phyloP scores from a whole-genome alignment of 768 basidiomycete species.

The Coprinopsis strossmayeri region DNA sequence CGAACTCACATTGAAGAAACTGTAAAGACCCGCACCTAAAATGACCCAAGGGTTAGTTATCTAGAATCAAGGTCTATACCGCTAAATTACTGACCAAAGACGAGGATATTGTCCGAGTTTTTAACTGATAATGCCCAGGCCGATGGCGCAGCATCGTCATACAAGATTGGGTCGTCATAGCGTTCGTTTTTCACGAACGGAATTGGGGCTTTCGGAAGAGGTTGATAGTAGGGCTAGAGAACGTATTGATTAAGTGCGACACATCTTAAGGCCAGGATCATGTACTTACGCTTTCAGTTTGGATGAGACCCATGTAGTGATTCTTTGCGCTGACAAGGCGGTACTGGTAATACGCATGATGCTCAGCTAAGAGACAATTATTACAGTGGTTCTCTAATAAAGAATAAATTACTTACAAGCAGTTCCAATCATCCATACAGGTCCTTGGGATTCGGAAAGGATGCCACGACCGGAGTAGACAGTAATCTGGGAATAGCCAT shows the following conservation, averaged over 20 bases:
- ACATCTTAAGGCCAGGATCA: neutral
- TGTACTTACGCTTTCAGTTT: constrained; percentile 63
- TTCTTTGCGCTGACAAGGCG: constrained; percentile 52
- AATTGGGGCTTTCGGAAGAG: constrained; percentile 43
- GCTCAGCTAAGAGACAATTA: constrained; percentile 55
- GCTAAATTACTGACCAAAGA: too few species aligned
- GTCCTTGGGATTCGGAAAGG: constrained; percentile 65
- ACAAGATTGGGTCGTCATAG: constrained; percentile 48
- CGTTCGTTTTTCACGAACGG: constrained; percentile 42
- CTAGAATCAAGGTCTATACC: too few species aligned
- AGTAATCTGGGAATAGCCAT: constrained; percentile 39
- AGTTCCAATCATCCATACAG: constrained; percentile 77
- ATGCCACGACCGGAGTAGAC: constrained; percentile 71
- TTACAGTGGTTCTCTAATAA: too few species aligned
- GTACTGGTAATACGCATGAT: constrained; percentile 66
- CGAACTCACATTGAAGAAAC: constrained; percentile 43
- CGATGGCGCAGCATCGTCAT: constrained; percentile 28
- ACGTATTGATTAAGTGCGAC: neutral
- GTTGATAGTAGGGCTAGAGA: constrained; percentile 66
- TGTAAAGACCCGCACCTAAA: constrained; percentile 67
- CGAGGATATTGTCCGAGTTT: constrained; percentile 46
- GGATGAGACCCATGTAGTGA: constrained; percentile 67
- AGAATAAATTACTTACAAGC: constrained; percentile 18
- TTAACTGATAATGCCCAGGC: constrained; percentile 50
- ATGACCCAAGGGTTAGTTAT: too few species aligned